A percentile compares a stretch with the other conserved stretches of the same genome.
Evolutionary conservation across 192 early-diverging fungal genomes (phyloP).

Genomic region (Thamnidium elegans): DNA sequence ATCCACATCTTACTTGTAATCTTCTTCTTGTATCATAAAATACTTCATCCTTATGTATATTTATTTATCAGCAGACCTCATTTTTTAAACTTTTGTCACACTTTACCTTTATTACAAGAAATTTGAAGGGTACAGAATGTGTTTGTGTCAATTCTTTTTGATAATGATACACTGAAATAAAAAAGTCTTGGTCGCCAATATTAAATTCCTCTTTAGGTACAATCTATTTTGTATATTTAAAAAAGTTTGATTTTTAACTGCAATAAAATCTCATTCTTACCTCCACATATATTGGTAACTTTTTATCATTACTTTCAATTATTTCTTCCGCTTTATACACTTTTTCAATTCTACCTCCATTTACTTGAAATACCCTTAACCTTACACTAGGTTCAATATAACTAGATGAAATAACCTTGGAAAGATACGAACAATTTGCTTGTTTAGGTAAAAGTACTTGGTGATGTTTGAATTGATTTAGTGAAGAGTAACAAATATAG

Average conservation of each 20-base stretch:
- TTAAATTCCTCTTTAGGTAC: conserved; percentile 45
- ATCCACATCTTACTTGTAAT: conserved; percentile 63
- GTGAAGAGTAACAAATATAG: conserved; percentile 56
- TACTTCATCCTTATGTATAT: conserved; percentile 52
- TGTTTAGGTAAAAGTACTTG: conserved; percentile 69
- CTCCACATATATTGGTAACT: conserved; percentile 57
- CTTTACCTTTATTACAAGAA: conserved; percentile 53
- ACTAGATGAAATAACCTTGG: too few relatives aligned
- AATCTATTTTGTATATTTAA: conserved; percentile 17
- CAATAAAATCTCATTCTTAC: conserved; percentile 7
- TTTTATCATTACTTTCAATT: conserved; percentile 29
- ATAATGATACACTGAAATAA: conserved; percentile 75
- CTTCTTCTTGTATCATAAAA: conserved; percentile 71
- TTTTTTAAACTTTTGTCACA: neutral
- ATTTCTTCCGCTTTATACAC: conserved; percentile 47
- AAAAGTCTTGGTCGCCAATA: conserved; percentile 30
- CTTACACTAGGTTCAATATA: too few relatives aligned
- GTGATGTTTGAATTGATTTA: conserved; percentile 58
- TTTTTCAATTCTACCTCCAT: conserved; percentile 41
- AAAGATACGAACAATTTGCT: too few relatives aligned
- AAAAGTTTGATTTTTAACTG: neutral
- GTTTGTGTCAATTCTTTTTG: conserved; percentile 60
- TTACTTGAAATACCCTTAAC: conserved; percentile 48
- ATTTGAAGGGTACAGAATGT: conserved; percentile 85
- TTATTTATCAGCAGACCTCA: neutral